These are phyloP conservation scores for Ophiostoma perfectum DNA, from an alignment of 2,329 filamentous ascomycete genomes.

Conservation along the genomic window DNA sequence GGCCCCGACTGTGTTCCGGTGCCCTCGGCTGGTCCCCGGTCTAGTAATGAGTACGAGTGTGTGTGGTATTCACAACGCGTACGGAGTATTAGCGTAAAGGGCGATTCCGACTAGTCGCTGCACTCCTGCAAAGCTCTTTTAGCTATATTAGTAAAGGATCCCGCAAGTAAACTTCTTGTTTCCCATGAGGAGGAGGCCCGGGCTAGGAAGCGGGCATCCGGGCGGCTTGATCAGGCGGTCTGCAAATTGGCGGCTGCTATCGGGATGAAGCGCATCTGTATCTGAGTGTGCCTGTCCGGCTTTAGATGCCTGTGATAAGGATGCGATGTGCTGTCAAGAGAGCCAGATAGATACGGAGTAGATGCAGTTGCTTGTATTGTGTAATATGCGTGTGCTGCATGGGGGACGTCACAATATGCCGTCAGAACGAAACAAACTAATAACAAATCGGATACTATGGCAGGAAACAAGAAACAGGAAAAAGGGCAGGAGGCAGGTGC, in stretches of 20 bases:
- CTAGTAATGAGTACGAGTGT: too few relatives aligned
- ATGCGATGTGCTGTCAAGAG: neutral
- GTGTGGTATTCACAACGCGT: too few relatives aligned
- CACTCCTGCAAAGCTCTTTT: too few relatives aligned
- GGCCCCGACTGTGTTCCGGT: neutral
- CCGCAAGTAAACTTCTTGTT: too few relatives aligned
- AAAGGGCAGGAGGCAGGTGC: neutral
- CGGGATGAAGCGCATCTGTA: neutral
- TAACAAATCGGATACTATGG: neutral
- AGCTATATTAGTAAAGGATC: too few relatives aligned
- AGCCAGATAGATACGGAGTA: neutral
- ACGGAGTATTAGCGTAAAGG: too few relatives aligned
- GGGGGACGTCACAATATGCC: neutral
- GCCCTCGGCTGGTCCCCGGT: neutral
- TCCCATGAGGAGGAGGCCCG: neutral
- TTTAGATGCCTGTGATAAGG: neutral
- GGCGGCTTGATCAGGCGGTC: constrained; percentile 9
- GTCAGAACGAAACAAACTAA: neutral
- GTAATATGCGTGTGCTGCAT: neutral
- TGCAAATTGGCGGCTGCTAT: neutral
- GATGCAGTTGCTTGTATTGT: neutral
- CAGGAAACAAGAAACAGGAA: neutral
- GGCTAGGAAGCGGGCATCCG: constrained; percentile 13
- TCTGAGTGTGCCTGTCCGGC: neutral
- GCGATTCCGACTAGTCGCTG: too few relatives aligned